phyloP scores from a whole-genome alignment of 1,139 yeast genomes.

The Scheffersomyces illinoinensis region DNA sequence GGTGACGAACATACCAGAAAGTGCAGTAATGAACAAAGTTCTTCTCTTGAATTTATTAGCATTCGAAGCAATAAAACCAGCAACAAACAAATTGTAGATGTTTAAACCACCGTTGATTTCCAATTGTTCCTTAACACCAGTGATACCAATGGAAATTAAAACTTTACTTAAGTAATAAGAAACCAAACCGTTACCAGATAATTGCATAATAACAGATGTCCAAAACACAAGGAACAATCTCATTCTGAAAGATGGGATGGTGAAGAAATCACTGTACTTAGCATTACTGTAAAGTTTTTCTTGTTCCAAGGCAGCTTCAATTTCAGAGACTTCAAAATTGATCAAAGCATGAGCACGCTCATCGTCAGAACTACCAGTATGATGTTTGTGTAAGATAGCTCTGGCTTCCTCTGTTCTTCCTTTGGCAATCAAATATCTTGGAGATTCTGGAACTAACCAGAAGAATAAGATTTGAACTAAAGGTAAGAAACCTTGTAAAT shows the following conservation, averaged over 20 bases:
- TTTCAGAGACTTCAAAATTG: constrained; percentile 48
- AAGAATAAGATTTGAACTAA: constrained; percentile 25
- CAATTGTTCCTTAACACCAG: constrained; percentile 42
- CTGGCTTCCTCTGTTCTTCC: constrained; percentile 40
- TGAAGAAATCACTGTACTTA: constrained; percentile 37
- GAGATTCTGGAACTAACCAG: constrained; percentile 48
- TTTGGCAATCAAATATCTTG: constrained; percentile 40
- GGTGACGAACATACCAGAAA: constrained; percentile 36
- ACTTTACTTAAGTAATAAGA: constrained; percentile 52
- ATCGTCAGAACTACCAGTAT: constrained; percentile 36
- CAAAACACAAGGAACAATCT: constrained; percentile 40
- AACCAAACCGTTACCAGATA: constrained; percentile 54
- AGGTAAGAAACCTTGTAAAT: constrained; percentile 43
- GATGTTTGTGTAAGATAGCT: constrained; percentile 35
- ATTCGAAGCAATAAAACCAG: constrained; percentile 29
- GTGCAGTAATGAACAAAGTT: constrained; percentile 41
- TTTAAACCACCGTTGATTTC: constrained; percentile 48
- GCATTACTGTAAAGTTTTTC: constrained; percentile 27
- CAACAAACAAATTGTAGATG: constrained; percentile 41
- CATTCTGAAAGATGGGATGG: constrained; percentile 39
- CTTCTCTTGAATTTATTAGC: constrained; percentile 43
- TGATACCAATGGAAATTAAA: constrained; percentile 50
- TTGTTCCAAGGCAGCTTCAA: constrained; percentile 38
- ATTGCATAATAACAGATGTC: constrained; percentile 43
- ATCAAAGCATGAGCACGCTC: constrained; percentile 34